Conservation (phyloP, 108 stramenopile genomes). For the Fragilariopsis cylindrus region DNA sequence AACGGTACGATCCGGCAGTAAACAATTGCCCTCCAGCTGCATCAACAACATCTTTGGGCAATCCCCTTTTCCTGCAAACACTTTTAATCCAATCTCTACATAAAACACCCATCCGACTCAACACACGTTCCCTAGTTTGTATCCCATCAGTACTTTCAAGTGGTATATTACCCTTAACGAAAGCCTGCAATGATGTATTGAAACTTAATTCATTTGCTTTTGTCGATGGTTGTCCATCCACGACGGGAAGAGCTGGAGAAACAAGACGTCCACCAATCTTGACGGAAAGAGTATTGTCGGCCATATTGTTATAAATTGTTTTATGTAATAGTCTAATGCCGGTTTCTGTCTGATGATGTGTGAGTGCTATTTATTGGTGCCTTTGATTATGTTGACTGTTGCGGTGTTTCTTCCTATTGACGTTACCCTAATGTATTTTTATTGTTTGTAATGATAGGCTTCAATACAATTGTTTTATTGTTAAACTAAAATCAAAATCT, state of each 20-base stretch:
- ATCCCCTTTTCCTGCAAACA: conserved; percentile 57
- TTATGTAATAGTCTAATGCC: too few species aligned
- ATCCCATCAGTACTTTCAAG: conserved; percentile 78
- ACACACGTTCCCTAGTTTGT: conserved; percentile 73
- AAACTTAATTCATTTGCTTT: conserved; percentile 53
- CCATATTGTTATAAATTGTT: background rate
- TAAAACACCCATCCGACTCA: conserved; percentile 68
- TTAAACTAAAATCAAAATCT: too few species aligned
- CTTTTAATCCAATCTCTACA: conserved; percentile 72
- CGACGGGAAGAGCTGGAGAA: conserved; percentile 75
- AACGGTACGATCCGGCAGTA: conserved; percentile 92
- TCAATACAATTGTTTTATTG: too few species aligned
- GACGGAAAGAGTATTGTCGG: conserved; percentile 34
- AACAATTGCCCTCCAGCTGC: conserved; percentile 83
- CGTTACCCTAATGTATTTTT: too few species aligned
- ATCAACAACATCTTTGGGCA: conserved; percentile 60
- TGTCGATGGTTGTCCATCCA: conserved; percentile 59
- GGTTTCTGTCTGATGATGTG: too few species aligned
- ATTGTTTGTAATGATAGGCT: too few species aligned
- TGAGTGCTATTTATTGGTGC: too few species aligned
- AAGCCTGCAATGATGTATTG: conserved; percentile 45
- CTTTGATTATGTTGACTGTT: too few species aligned
- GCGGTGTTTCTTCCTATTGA: too few species aligned
- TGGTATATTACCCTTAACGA: conserved; percentile 61
- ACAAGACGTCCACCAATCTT: conserved; percentile 78